Conservation (phyloP, 73 alveolate genomes). For the Tetrahymena thermophila region DNA sequence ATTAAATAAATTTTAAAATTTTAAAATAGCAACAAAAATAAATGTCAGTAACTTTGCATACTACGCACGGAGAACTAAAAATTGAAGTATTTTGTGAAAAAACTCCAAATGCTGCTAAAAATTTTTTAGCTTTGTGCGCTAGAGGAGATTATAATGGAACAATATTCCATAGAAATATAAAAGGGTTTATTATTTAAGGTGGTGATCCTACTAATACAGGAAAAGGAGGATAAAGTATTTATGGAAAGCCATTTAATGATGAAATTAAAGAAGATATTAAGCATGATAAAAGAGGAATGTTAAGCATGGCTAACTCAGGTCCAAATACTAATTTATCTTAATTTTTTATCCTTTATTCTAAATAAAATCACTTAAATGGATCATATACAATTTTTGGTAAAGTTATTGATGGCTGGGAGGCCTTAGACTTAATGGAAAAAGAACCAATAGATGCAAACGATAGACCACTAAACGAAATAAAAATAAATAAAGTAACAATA, state of each 20-base stretch:
- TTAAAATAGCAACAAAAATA: neutral
- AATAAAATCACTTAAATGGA: conserved; percentile 53
- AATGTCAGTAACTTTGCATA: conserved; percentile 62
- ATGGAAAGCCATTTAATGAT: conserved; percentile 49
- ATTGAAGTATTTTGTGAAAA: conserved; percentile 51
- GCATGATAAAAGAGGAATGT: conserved; percentile 67
- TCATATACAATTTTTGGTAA: conserved; percentile 56
- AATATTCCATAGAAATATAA: conserved; percentile 58
- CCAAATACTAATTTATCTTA: conserved; percentile 48
- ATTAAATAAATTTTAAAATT: neutral
- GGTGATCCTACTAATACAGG: conserved; percentile 75
- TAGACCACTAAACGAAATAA: conserved; percentile 49
- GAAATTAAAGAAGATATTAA: conserved; percentile 42
- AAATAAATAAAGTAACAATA: conserved; percentile 33
- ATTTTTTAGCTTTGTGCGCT: conserved; percentile 54
- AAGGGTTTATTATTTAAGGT: conserved; percentile 58
- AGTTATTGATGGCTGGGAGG: conserved; percentile 61
- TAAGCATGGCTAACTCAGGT: conserved; percentile 63
- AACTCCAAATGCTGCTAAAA: conserved; percentile 48
- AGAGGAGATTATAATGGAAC: conserved; percentile 46
- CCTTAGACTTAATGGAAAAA: conserved; percentile 51
- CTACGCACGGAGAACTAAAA: conserved; percentile 57
- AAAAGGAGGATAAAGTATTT: conserved; percentile 64
- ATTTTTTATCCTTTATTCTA: conserved; percentile 65
- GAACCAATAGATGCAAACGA: conserved; percentile 63